Conservation (phyloP, 1,139 yeast species). For the Protomyces macrosporus region DNA sequence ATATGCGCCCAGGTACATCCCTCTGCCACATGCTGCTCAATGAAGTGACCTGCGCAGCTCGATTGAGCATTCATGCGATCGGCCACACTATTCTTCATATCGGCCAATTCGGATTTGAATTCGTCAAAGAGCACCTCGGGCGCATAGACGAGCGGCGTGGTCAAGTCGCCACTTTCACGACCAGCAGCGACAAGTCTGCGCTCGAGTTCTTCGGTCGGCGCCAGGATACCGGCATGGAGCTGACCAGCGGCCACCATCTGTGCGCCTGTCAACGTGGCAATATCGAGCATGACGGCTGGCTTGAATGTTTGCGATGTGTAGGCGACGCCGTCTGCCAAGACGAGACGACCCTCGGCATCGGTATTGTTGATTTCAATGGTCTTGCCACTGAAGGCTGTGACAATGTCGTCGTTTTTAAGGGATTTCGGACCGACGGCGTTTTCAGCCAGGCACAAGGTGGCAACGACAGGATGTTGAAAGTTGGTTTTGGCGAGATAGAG, state of each 20-base stretch:
- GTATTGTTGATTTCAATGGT: conserved; percentile 28
- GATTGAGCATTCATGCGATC: conserved; percentile 5
- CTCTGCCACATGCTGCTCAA: conserved; percentile 20
- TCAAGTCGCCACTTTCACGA: conserved; percentile 6
- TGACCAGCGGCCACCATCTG: conserved; percentile 15
- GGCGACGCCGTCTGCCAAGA: conserved; percentile 27
- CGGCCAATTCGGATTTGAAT: conserved; percentile 19
- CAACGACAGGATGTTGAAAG: conserved; percentile 12
- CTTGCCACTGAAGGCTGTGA: conserved; percentile 20
- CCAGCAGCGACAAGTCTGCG: conserved; percentile 5
- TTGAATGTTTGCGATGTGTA: conserved; percentile 6
- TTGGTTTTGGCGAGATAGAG: conserved; percentile 4
- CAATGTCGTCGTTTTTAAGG: conserved; percentile 24
- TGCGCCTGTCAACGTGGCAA: conserved; percentile 28
- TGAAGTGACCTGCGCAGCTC: conserved; percentile 18
- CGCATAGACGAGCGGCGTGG: conserved; percentile 9
- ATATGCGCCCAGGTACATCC: conserved; percentile 12
- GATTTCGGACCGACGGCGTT: conserved; percentile 22
- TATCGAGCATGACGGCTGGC: conserved; percentile 21
- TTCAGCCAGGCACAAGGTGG: conserved; percentile 23
- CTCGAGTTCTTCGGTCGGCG: conserved; percentile 1
- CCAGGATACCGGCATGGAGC: conserved; percentile 6
- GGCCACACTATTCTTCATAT: conserved; percentile 13
- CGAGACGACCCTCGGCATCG: conserved; percentile 28
- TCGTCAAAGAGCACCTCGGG: conserved; percentile 13